Base-by-base conservation (phyloP, 108 stramenopile species). In the Craspedostauros australis region DNA sequence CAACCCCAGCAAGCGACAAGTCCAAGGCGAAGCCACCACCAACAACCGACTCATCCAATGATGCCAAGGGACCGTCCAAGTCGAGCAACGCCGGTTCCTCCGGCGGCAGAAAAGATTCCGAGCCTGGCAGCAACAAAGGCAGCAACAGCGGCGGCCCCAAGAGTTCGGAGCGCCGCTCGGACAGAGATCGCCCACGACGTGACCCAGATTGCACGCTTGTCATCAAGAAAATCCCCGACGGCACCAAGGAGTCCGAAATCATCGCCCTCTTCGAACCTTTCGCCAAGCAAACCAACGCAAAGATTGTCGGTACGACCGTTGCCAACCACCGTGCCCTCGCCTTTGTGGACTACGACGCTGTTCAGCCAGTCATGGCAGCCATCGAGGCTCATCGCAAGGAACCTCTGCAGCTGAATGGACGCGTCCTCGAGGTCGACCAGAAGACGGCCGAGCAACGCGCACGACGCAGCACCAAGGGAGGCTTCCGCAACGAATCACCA, bases 281-380 rank as follows among this genome's bases (percentile, higher is more conserved):
- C 53, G 81, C 80, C 8, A 39, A 26, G 3, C 31, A 52, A 49
- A 68, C 68, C 6, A 77, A 75, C 29, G 60, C 77, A 21, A 79
- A 77, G 56, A 80, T 91, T 50, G 46, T 86, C 3, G 75, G 84
- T 9, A 78, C 75, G 41, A 91, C 82, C 29, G 68, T 91, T 20
- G 73, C 80, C 31, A 39, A 63, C 28, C 66, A 80, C 50, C 72
- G 80, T 33, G 78, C 70, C 31, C 70, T 86, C 39, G 82, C 77
- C n/a, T 91, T 91, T 73, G 84, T 91, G 0, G 88, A 91, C 47
- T 91, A 76, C 60, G 85, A 84, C 59, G 70, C 76, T 12, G 50
- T 75, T 5, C 67, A 71, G 29, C 82, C 84, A 2, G 85, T 86
- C 19, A 28, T 73, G 58, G 80, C 80, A 18, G 79, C 80, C 11